These are phyloP conservation scores for Orobanche coerulescens DNA, from an alignment of 257 asterid genomes.

Conservation along the genomic window DNA sequence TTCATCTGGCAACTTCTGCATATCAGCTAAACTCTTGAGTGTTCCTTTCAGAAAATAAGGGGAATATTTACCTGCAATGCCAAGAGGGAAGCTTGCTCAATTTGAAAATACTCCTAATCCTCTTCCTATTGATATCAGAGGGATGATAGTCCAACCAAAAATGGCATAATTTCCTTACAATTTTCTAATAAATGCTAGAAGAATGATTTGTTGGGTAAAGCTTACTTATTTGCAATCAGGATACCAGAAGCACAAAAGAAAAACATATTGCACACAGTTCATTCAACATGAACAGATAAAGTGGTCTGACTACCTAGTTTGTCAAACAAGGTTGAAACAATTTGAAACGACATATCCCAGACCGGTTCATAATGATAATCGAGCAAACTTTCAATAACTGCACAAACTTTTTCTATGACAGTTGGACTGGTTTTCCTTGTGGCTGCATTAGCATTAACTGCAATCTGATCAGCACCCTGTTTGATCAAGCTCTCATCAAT, in stretches of 20 bases:
- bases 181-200: neutral
- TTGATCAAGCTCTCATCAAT: slow-evolving; percentile 65
- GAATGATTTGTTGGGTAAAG: neutral
- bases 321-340: slow-evolving; percentile 70
- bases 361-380: slow-evolving; percentile 64
- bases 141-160: slow-evolving; percentile 10
- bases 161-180: neutral
- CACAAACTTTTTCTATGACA: slow-evolving; percentile 74
- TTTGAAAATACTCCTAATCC: neutral
- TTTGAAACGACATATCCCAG: slow-evolving; percentile 82
- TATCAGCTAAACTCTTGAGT: slow-evolving; percentile 59
- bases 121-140: slow-evolving; percentile 1
- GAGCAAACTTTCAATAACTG: slow-evolving; percentile 69
- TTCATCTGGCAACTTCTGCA: slow-evolving; percentile 75
- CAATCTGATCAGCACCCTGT: slow-evolving; percentile 61
- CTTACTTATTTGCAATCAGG: slow-evolving; percentile 5
- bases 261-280: neutral
- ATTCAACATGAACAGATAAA: slow-evolving; percentile 12
- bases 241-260: neutral
- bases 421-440: slow-evolving; percentile 64
- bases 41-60: slow-evolving; percentile 49
- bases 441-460: slow-evolving; percentile 28
- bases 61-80: slow-evolving; percentile 55
- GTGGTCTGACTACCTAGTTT: slow-evolving; percentile 56
- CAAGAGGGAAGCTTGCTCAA: slow-evolving; percentile 1